Evolutionary conservation across 2,329 filamentous ascomycete genomes (phyloP), one percentile per base, ranked within the genome.

Genomic region (Aspergillus hortae): DNA sequence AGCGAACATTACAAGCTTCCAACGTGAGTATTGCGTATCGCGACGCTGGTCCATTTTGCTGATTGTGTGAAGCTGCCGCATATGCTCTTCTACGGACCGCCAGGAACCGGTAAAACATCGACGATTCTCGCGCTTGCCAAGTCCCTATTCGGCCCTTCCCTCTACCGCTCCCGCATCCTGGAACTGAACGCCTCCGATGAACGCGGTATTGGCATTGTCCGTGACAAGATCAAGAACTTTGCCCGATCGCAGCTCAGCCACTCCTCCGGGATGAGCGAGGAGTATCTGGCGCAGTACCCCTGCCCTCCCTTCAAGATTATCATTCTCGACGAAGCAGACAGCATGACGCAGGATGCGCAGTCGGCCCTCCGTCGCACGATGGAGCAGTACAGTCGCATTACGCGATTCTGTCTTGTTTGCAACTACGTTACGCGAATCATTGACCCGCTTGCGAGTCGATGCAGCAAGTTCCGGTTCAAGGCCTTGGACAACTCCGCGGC

Each of bases 401-500:
- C 94, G 2, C 83, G 94, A 12, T 99, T 99, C 73, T 97, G 94
- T 68, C 79, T 99, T 40, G 92, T 97, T 53, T 99, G 95, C 76
- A 99, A 99, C 74, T 99, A 99, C 65, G 94, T 99, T 43, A 97
- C 94, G 3, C 81, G 94, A 53, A 99, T 99, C 68, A 99, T 99
- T 65, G 94, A 99, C 68, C 95, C 94, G 6, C 77, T 99, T 19
- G 94, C 94, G 1, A 91, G 86, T 69, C 83, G 94, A 62, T 99
- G 94, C 76, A 91, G 86, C 73, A 99, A 99, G 74, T 99, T 99
- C 70, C 82, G 94, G 30, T 99, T 99, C 82, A 99, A 99, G 83
- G 90, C 89, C 58, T 76, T 99, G 57, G 92, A 96, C 69, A 88
- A 92, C 64, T 84, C 83, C 6, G 95, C 95, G 66, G 90, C 94